Base-by-base conservation (phyloP, 495 filamentous ascomycete genomes). In the Hypoxylon rickii region DNA sequence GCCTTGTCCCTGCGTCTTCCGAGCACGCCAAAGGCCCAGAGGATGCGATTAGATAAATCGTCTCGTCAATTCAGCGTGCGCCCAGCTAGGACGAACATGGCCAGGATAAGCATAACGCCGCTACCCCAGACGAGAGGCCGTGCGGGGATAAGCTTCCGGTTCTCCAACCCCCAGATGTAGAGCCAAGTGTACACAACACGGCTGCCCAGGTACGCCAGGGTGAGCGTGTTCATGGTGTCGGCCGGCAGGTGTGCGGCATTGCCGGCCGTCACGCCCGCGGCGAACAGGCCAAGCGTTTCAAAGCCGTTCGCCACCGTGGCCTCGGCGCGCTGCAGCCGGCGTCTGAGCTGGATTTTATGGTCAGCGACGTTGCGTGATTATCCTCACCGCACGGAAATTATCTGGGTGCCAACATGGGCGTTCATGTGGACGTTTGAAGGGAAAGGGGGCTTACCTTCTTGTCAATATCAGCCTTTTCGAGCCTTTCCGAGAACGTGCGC, bases 261-360 rank as follows among this genome's bases (percentile, higher is more conserved):
- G 8, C 72, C 80, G 0, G 79, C 80, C 7, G 77, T 75, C 16
- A 83, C 73, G 31, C 66, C 75, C 0, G 77, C 75, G 0, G 79
- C 77, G 63, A 71, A 82, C 19, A 80, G 51, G 22, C 70, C 72
- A 15, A 83, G 57, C 15, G 75, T 78, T 63, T 83, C 79, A 46
- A 79, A 74, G 43, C 68, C 76, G 50, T 83, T 83, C 19, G 64
- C 43, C 11, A 62, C 34, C n/a, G 77, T 78, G 3, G 73, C 64
- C 41, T 78, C 74, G 57, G 76, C 79, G 38, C 79, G 77, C 18
- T 66, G 36, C 61, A 84, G 76, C 32, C 69, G 71, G 12, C 31
- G 46, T 45, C 15, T 51, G 3, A 57, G 17, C 53, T 63, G 13
- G 20, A 29, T 1, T 13, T 18, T 3, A 3, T 19, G 10, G 56